Conservation (phyloP, 768 basidiomycete genomes). For the Kwoniella shandongensis region DNA sequence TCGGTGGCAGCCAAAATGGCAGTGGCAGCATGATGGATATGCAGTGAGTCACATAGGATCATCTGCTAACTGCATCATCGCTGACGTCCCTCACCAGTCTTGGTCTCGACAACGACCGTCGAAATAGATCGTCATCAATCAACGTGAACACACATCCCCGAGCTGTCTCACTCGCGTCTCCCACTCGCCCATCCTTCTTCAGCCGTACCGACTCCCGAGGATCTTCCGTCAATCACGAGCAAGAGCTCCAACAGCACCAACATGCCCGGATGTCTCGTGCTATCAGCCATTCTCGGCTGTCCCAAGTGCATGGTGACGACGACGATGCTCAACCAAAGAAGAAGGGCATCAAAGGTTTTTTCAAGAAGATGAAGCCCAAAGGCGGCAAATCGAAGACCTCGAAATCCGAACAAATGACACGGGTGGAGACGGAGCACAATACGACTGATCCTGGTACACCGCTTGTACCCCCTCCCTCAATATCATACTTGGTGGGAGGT, state of each 20-base stretch:
- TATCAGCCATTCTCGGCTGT: slow-evolving; percentile 32
- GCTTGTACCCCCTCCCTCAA: slow-evolving; percentile 82
- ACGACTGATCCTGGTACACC: slow-evolving; percentile 56
- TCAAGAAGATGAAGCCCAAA: slow-evolving; percentile 49
- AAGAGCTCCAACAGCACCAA: not conserved
- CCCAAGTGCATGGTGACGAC: slow-evolving; percentile 30
- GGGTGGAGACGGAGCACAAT: slow-evolving; percentile 3
- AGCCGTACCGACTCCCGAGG: slow-evolving; percentile 33
- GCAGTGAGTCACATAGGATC: slow-evolving; percentile 47
- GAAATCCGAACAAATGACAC: slow-evolving; percentile 3
- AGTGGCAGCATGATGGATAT: slow-evolving; percentile 56
- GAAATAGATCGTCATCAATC: slow-evolving; percentile 27
- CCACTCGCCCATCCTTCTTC: slow-evolving; percentile 50
- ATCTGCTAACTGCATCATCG: not conserved
- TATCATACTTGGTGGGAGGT: slow-evolving; percentile 74
- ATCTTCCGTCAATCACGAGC: slow-evolving; percentile 25
- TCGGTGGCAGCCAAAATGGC: slow-evolving; percentile 53
- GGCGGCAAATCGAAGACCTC: slow-evolving; percentile 20
- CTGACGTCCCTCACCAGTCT: slow-evolving; percentile 33
- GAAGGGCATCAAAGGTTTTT: slow-evolving; percentile 53
- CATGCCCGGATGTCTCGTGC: slow-evolving; percentile 16
- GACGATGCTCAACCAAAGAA: slow-evolving; percentile 44
- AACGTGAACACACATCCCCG: slow-evolving; percentile 42
- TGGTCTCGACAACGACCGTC: slow-evolving; percentile 50
- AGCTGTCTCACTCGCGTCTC: slow-evolving; percentile 50